Evolutionary conservation across 768 basidiomycete species (phyloP), one percentile per base, ranked within the genome.

Genomic region (Termitomyces bulborhizus): DNA sequence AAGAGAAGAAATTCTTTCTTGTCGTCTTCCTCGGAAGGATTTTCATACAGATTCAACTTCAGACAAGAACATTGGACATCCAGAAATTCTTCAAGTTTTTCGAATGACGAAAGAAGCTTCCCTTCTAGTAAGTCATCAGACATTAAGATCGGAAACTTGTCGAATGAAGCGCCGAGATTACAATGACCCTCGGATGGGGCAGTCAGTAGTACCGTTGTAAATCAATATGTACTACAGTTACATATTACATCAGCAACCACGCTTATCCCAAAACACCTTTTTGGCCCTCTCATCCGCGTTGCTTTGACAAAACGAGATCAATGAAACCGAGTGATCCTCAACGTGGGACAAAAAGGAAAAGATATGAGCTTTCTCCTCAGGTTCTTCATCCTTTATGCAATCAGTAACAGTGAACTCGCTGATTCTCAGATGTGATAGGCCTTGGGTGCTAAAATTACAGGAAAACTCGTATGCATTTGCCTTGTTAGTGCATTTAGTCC

Each of bases 41-140:
- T 70, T 11, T 63, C 61, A 50, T 68, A 71, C 41, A 85, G 59
- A 58, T 85, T 77, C 6, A 76, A 60, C 4, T 69, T 64, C 3
- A 89, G 73, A 6, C 92, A 71, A 3, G 64, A 58, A 21, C 71
- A 65, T 58, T 92, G 84, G 13, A 76, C 59, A 36, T 74, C 71
- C 9, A 76, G 51, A 60, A 91, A 84, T 57, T 90, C 84, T 46
- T 76, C 78, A 45, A 79, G 69, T 55, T 77, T 80, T 56, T 85
- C 86, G 62, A 88, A 90, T 11, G 78, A 74, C 11, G 77, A 76
- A 60, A 81, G 80, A 9, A 76, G 50, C 51, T 69, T 80, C 32
- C 65, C 69, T 51, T 85, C 82, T 16, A 65, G 62, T 15, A 66
- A 49, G 27, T 78, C 71, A 53, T 78, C 73, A 45, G 69, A 71